Evolutionary conservation across 2,329 filamentous ascomycete genomes (phyloP), one percentile per base, ranked within the genome.

Genomic region (Aureobasidium sp.): DNA sequence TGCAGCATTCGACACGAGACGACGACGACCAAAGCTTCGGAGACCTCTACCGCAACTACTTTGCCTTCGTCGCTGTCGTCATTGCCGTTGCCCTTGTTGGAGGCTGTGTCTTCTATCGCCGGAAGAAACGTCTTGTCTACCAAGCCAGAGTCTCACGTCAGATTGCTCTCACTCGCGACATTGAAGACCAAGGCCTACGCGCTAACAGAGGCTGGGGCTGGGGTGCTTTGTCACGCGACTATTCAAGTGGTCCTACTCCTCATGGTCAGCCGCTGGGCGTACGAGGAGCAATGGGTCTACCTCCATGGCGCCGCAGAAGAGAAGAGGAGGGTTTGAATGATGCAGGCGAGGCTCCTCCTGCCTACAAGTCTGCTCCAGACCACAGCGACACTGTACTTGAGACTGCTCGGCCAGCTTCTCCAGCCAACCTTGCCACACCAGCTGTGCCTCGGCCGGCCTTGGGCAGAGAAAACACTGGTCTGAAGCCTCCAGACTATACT

Each of bases 271-370:
- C 64, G 15, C 15, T 27, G 39, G 47, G 34, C 37, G 5, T 27
- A 53, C 42, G 27, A n/a, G 15, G 50, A 32, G 29, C 56, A 34
- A 55, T 68, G 23, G 34, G 61, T 41, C 13, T 44, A 3, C 37
- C 41, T 37, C 26, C 63, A 61, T 39, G 58, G 62, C 47, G 68
- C 55, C 66, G 69, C 9, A 67, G 70, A 34, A 67, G 67, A 13
- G 67, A 55, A 57, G 76, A 80, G 50, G 85, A 88, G 65, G 86
- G 86, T 0, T 71, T 87, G 62, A 80, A 88, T 69, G 85, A 87
- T 73, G 72, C 80, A 47, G 86, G 85, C 32, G 84, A 87, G 70
- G 83, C 85, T 10, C 86, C 86, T 55, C 86, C 86, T 52, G 84
- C 85, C 0, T 88, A 88, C 70, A 76, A 68, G 67, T 75, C 62